These are phyloP conservation scores for Metschnikowia picachoensis DNA, from an alignment of 805 yeast genomes.

Conservation along the genomic window DNA sequence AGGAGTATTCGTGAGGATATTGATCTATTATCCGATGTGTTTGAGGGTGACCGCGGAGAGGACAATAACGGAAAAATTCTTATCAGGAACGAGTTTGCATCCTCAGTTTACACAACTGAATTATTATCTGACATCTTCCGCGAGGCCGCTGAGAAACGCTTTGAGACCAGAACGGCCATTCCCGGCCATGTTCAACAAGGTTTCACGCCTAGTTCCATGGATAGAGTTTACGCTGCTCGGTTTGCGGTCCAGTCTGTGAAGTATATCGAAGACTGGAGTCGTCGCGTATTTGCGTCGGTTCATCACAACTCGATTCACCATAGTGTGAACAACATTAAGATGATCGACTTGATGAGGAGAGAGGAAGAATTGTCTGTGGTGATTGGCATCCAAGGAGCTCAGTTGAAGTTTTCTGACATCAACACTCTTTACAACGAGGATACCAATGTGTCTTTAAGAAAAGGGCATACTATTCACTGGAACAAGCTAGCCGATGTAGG, in stretches of 20 bases:
- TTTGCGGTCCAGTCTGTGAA: constrained; percentile 87
- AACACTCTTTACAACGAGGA: constrained; percentile 54
- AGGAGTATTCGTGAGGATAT: constrained; percentile 19
- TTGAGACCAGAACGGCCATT: constrained; percentile 89
- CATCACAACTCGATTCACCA: constrained; percentile 19
- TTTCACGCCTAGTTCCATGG: constrained; percentile 90
- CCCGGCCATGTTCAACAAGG: constrained; percentile 99
- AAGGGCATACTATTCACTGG: constrained; percentile 72
- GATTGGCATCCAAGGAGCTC: constrained; percentile 68
- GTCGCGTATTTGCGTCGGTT: constrained; percentile 17
- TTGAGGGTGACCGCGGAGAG: constrained; percentile 71
- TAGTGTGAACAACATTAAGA: constrained; percentile 19
- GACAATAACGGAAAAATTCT: constrained; percentile 81
- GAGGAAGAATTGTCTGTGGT: constrained; percentile 45
- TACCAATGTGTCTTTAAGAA: constrained; percentile 59
- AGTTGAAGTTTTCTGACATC: constrained; percentile 54
- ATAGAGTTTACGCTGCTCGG: constrained; percentile 84
- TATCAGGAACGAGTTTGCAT: constrained; percentile 79
- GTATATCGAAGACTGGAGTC: constrained; percentile 58
- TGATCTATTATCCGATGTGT: constrained; percentile 57
- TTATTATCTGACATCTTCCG: constrained; percentile 79
- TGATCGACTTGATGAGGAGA: constrained; percentile 18
- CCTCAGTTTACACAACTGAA: constrained; percentile 76
- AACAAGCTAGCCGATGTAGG: constrained; percentile 51
- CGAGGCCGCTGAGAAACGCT: constrained; percentile 70